Conservation (phyloP, 208 protist species). For the Balamuthia mandrillaris region DNA sequence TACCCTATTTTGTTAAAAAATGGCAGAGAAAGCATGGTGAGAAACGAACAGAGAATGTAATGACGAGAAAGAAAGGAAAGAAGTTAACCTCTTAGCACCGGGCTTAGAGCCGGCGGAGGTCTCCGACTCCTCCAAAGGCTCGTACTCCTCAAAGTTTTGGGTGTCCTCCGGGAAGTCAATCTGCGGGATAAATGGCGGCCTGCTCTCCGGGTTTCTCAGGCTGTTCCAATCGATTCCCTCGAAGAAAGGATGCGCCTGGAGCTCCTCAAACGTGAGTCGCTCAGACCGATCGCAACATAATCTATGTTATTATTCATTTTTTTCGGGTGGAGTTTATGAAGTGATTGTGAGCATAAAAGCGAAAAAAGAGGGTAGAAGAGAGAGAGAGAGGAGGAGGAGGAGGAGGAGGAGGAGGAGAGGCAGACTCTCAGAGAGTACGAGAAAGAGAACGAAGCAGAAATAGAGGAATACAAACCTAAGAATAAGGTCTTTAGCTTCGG, state of each 20-base stretch:
- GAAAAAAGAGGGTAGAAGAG: neutral
- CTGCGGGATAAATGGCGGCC: conserved; percentile 62
- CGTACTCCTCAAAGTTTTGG: neutral
- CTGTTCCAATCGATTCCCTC: conserved; percentile 67
- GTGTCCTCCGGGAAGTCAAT: neutral
- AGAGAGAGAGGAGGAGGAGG: neutral
- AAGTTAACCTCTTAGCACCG: no score
- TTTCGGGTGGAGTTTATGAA: neutral
- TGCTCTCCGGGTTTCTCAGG: conserved; percentile 44
- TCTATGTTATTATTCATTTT: neutral
- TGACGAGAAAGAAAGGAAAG: neutral
- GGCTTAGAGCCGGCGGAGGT: no score
- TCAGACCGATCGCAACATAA: conserved; percentile 30
- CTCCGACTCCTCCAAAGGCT: neutral
- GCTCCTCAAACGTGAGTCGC: conserved; percentile 12
- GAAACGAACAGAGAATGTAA: neutral
- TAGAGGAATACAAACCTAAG: conserved; percentile 25
- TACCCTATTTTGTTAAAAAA: neutral
- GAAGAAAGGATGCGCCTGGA: conserved; percentile 74
- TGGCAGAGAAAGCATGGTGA: neutral
- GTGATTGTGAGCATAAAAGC: neutral
- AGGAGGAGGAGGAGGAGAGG: neutral
- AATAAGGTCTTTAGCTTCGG: conserved; percentile 87
- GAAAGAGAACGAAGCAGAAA: neutral
- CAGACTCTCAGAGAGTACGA: neutral